Percentiles rank a stretch among this genome's conserved stretches.
Evolutionary conservation across 2,329 filamentous ascomycete species (phyloP).

Genomic region (Chalaropsis thielavioides): DNA sequence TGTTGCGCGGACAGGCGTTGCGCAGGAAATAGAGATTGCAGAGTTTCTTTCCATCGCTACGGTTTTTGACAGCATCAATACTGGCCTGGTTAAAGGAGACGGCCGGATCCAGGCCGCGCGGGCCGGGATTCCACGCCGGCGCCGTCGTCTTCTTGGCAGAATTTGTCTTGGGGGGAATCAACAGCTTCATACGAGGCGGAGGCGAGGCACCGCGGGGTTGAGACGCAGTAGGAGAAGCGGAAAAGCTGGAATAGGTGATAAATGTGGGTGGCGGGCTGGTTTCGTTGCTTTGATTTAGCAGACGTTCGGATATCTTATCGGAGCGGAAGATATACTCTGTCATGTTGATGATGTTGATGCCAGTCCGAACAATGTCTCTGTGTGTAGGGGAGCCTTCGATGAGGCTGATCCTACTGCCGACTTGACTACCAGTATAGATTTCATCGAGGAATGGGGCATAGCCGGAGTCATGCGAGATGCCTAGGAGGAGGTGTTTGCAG

Average conservation of each 20-base stretch:
- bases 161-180: constrained; percentile 5
- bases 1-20: constrained; percentile 40
- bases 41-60: constrained; percentile 40
- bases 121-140: constrained; percentile 8
- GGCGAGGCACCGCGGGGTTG: constrained; percentile 5
- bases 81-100: constrained; percentile 20
- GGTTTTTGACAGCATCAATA: constrained; percentile 41
- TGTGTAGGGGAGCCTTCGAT: constrained; percentile 39
- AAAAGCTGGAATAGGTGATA: not conserved
- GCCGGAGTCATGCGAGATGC: constrained; percentile 45
- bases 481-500: constrained; percentile 47
- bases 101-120: constrained; percentile 7
- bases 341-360: constrained; percentile 33
- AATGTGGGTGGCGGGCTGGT: not conserved
- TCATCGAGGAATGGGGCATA: constrained; percentile 47
- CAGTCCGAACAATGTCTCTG: constrained; percentile 33
- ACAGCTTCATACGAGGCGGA: constrained; percentile 1
- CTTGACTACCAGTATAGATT: constrained; percentile 31
- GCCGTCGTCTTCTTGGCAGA: not conserved
- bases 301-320: constrained; percentile 34
- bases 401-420: constrained; percentile 34
- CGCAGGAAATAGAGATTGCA: constrained; percentile 50
- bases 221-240: not conserved
- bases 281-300: constrained; percentile 14
- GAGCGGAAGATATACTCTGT: constrained; percentile 36